A percentile compares a stretch with the other conserved stretches of the same genome.
Evolutionary conservation across 1,284 basidiomycete genomes (phyloP).

Genomic region (Retiboletus fuscus): DNA sequence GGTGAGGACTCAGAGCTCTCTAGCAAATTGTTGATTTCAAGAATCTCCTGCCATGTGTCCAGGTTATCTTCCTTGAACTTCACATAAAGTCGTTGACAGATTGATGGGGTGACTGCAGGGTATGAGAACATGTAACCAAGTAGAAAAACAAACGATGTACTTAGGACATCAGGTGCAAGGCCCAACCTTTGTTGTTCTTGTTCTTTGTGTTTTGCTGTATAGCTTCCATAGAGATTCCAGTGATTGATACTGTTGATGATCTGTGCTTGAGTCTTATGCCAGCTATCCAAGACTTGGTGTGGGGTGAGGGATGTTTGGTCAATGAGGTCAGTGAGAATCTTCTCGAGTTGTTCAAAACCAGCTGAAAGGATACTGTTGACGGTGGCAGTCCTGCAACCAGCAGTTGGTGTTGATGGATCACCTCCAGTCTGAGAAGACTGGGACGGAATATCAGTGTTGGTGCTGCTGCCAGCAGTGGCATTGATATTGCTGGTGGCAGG

Average conservation of each 20-base stretch:
- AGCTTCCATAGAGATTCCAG: not conserved
- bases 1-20: not conserved
- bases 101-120: constrained; percentile 5
- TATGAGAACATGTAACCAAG: not conserved
- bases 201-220: not conserved
- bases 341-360: no score
- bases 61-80: constrained; percentile 21
- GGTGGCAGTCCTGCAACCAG: no score
- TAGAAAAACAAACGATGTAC: not conserved
- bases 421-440: no score
- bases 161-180: not conserved
- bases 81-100: not conserved
- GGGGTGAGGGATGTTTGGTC: no score
- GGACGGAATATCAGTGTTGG: no score
- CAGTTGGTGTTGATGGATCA: no score
- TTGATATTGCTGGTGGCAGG: no score
- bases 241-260: not conserved
- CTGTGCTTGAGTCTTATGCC: no score
- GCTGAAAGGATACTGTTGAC: no score
- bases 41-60: constrained; percentile 18
- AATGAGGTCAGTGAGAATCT: no score
- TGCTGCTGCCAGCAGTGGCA: no score
- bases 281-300: no score
- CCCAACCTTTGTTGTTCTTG: not conserved
- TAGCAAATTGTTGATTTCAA: constrained; percentile 3